These are phyloP conservation scores for Neurospora terricola DNA, from an alignment of 495 filamentous ascomycete genomes.

Conservation along the genomic window DNA sequence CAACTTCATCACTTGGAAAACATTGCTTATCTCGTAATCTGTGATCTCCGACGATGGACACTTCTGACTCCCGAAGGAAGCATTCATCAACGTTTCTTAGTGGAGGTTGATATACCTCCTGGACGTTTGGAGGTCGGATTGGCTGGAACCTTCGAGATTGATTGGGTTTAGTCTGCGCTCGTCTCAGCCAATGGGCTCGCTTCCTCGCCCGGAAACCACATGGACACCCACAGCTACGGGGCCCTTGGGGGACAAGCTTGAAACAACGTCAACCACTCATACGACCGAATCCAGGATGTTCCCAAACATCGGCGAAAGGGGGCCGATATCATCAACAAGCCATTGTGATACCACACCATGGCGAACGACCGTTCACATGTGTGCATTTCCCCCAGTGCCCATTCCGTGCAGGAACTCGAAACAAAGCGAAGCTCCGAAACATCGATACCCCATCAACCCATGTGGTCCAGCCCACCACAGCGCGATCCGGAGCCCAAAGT, in stretches of 20 bases:
- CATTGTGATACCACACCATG: neutral
- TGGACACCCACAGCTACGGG: neutral
- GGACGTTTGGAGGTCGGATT: neutral
- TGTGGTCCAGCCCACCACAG: neutral
- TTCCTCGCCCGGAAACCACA: neutral
- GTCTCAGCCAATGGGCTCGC: neutral
- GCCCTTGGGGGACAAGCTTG: neutral
- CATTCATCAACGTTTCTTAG: neutral
- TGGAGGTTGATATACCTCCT: neutral
- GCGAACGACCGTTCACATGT: neutral
- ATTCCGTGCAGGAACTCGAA: neutral
- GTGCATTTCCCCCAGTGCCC: neutral
- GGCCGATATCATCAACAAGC: neutral
- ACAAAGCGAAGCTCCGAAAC: neutral
- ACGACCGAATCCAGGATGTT: neutral
- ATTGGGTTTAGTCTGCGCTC: neutral
- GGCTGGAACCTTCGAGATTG: neutral
- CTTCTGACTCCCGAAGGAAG: neutral
- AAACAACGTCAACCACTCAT: neutral
- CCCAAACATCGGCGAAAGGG: neutral
- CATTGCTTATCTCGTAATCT: neutral
- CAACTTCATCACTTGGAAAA: neutral
- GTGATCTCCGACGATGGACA: neutral
- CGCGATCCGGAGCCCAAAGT: neutral
- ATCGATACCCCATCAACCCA: neutral